These are phyloP conservation scores for Gymnopilus junonius DNA, from an alignment of 768 basidiomycete genomes.

Conservation along the genomic window DNA sequence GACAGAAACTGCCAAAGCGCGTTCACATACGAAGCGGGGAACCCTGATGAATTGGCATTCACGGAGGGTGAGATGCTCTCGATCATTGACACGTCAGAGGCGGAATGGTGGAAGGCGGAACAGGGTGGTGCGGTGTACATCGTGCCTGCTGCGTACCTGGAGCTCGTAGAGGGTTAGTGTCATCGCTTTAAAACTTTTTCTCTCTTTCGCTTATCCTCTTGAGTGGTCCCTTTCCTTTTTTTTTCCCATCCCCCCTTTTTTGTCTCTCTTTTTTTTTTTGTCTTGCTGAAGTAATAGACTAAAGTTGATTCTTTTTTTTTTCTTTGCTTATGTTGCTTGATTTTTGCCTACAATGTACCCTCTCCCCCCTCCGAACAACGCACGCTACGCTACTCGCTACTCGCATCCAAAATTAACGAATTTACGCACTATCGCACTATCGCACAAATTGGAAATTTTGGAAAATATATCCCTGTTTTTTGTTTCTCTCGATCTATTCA, in stretches of 20 bases:
- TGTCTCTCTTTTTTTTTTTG: too few species aligned
- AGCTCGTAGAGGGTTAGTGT: constrained; percentile 89
- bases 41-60: constrained; percentile 85
- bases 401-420: neutral
- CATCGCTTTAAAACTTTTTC: neutral
- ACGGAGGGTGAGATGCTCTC: constrained; percentile 76
- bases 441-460: neutral
- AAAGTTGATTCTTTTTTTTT: constrained; percentile 70
- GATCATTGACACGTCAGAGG: constrained; percentile 83
- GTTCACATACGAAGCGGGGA: constrained; percentile 74
- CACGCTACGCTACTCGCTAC: neutral
- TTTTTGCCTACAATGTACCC: constrained; percentile 33
- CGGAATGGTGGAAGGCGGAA: constrained; percentile 97
- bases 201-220: constrained; percentile 7
- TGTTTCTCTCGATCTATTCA: constrained; percentile 5
- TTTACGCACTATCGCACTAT: neutral
- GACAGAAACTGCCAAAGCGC: constrained; percentile 76
- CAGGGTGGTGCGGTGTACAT: constrained; percentile 83
- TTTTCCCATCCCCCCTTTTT: too few species aligned
- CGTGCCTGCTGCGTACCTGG: constrained; percentile 91
- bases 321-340: constrained; percentile 50
- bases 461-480: constrained; percentile 22
- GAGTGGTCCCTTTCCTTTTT: neutral
- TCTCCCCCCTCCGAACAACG: neutral
- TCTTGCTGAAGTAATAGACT: constrained; percentile 63